A percentile compares a stretch with the other conserved stretches of the same genome.
Evolutionary conservation across 1,139 yeast species (phyloP).

Genomic region (Fermentozyma sake): DNA sequence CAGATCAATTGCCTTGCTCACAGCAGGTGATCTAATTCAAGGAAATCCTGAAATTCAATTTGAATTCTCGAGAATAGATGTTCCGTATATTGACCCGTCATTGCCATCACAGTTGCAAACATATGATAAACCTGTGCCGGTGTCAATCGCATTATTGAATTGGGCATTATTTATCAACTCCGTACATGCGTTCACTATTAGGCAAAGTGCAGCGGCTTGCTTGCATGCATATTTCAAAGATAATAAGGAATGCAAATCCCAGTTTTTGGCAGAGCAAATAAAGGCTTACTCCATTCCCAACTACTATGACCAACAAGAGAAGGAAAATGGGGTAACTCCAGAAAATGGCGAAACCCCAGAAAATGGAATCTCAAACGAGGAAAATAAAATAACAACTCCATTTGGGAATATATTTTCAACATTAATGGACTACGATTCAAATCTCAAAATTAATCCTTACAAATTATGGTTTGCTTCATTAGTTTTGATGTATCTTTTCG

Average conservation of each 20-base stretch:
- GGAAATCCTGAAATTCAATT: conserved; percentile 61
- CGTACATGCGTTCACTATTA: conserved; percentile 75
- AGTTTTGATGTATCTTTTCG: conserved; percentile 59
- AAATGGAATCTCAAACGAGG: conserved; percentile 4
- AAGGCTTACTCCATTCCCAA: conserved; percentile 34
- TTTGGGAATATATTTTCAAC: conserved; percentile 59
- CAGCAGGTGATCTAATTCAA: conserved; percentile 73
- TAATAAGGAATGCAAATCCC: conserved; percentile 56
- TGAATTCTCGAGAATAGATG: conserved; percentile 76
- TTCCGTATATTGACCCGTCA: conserved; percentile 87
- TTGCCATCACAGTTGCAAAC: conserved; percentile 46
- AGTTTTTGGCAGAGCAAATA: conserved; percentile 65
- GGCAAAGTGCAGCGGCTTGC: conserved; percentile 67
- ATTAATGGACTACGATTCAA: conserved; percentile 75
- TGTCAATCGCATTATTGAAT: conserved; percentile 66
- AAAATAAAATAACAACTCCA: conserved; percentile 16
- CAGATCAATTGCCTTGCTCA: conserved; percentile 62
- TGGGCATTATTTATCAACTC: conserved; percentile 82
- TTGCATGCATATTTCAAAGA: conserved; percentile 65
- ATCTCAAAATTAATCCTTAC: conserved; percentile 76
- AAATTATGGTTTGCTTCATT: conserved; percentile 81
- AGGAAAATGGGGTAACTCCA: conserved; percentile 4
- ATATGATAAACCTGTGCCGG: conserved; percentile 49
- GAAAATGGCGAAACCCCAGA: conserved; percentile 4
- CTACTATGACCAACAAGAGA: conserved; percentile 13